phyloP scores from a whole-genome alignment of 805 yeast genomes.

The Sporopachydermia quercuum region DNA sequence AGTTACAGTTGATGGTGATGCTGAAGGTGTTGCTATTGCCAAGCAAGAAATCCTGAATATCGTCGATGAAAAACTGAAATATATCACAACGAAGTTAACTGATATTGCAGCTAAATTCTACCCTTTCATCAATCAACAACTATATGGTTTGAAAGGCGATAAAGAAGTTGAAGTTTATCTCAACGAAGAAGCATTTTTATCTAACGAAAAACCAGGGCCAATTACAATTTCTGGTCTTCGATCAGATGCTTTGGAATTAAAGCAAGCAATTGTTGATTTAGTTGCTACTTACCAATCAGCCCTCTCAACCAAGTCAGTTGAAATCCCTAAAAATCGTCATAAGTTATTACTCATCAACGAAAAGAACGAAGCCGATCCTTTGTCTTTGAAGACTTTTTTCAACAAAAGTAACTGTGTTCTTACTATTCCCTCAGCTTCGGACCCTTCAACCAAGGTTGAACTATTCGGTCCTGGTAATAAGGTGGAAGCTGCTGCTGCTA shows the following conservation, averaged over 20 bases:
- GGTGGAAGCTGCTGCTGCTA: conserved; percentile 45
- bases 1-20: conserved; percentile 68
- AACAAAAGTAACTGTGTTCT: conserved; percentile 35
- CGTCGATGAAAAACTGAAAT: conserved; percentile 57
- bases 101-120: conserved; percentile 25
- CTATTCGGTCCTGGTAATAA: conserved; percentile 44
- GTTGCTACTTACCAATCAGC: conserved; percentile 29
- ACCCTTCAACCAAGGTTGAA: conserved; percentile 35
- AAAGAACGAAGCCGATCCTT: conserved; percentile 23
- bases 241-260: conserved; percentile 42
- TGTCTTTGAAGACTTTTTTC: conserved; percentile 10
- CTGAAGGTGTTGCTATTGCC: conserved; percentile 68
- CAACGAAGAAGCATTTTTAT: conserved; percentile 13
- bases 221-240: conserved; percentile 59
- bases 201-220: conserved; percentile 21
- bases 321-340: conserved; percentile 56
- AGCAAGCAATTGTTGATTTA: conserved; percentile 30
- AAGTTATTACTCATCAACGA: conserved; percentile 33
- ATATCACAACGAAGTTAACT: conserved; percentile 32
- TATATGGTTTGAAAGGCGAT: conserved; percentile 14
- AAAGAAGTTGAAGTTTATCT: conserved; percentile 16
- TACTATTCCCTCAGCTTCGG: conserved; percentile 31
- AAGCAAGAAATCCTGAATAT: conserved; percentile 52
- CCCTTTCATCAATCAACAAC: conserved; percentile 28
- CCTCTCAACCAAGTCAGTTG: conserved; percentile 37